Conservation (phyloP, 208 protist species). For the Zelonia costaricensis region DNA sequence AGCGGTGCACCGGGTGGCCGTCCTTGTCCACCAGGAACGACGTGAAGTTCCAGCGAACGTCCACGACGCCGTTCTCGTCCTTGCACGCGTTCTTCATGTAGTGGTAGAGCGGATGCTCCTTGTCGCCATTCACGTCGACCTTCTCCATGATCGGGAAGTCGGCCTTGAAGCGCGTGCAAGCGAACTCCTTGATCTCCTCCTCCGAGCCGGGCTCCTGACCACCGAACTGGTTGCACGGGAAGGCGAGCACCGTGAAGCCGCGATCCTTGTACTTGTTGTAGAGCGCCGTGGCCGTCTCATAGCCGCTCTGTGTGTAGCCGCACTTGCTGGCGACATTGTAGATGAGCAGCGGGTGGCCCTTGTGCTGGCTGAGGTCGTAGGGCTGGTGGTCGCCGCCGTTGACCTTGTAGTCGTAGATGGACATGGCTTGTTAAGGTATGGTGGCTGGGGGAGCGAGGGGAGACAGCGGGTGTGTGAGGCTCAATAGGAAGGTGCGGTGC, state of each 20-base stretch:
- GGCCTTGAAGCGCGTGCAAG: conserved; percentile 58
- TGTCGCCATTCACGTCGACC: conserved; percentile 88
- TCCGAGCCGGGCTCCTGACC: conserved; percentile 82
- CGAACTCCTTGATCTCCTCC: conserved; percentile 77
- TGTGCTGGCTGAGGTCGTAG: conserved; percentile 88
- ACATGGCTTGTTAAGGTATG: too few species aligned
- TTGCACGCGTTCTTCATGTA: conserved; percentile 76
- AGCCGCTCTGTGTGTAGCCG: conserved; percentile 85
- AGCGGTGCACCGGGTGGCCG: conserved; percentile 66
- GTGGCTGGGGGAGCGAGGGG: too few species aligned
- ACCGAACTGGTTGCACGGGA: conserved; percentile 93
- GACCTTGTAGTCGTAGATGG: conserved; percentile 86
- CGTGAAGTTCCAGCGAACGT: conserved; percentile 95
- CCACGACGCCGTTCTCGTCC: conserved; percentile 57
- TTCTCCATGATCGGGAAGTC: conserved; percentile 92
- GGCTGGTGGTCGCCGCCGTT: conserved; percentile 64
- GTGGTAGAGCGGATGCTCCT: conserved; percentile 77
- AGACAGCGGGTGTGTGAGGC: too few species aligned
- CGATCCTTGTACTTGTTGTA: conserved; percentile 87
- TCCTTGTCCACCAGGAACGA: conserved; percentile 88
- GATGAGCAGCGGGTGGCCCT: conserved; percentile 89
- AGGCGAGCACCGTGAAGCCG: conserved; percentile 91
- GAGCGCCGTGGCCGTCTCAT: conserved; percentile 73
- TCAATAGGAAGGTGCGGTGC: too few species aligned
- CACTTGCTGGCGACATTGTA: conserved; percentile 94